Evolutionary conservation across 1,139 yeast species (phyloP), one percentile per base, ranked within the genome.

Genomic region (Nakaseomyces kungkrabaensis): DNA sequence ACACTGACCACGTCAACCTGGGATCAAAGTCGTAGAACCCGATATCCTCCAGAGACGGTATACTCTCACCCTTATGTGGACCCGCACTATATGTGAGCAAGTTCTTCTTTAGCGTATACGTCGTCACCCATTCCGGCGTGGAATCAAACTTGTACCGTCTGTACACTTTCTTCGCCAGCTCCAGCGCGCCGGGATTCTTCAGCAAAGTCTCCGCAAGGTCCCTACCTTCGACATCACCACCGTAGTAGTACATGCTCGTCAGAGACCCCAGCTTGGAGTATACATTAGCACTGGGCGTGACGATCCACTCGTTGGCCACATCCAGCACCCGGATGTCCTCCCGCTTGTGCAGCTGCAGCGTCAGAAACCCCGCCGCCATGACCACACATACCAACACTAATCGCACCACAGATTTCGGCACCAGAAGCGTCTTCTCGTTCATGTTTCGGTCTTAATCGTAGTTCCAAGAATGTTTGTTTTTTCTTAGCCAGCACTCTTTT

Each of bases 21-120:
- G 66, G 66, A 50, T 60, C 65, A 37, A 52, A 47, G 37, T 62
- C 61, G 47, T 62, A 62, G 38, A 56, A 56, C 27, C 48, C 41
- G 33, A 57, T 42, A 1, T 60, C 55, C 13, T 52, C 54, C 1
- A 59, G 50, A 9, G 55, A 48, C 1, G 37, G 43, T 11, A 57
- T 45, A 17, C 38, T 37, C 25, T 50, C 43, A 7, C 58, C 58
- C 40, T 45, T 52, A 8, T 49, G 32, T 0, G 58, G 50, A 7
- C 63, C 63, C 32, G 46, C 34, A 5, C 43, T 37, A 5, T 53
- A 42, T 26, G 57, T 55, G 45, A 59, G 46, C 22, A 59, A 53
- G 45, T 57, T 52, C 27, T 49, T 50, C 7, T 53, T 49, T 47
- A 60, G 38, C 10, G 51, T 49, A 45, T 56, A 60, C 22, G 45